Conservation (phyloP, 75 land plant species). For the Larix kaempferi region DNA sequence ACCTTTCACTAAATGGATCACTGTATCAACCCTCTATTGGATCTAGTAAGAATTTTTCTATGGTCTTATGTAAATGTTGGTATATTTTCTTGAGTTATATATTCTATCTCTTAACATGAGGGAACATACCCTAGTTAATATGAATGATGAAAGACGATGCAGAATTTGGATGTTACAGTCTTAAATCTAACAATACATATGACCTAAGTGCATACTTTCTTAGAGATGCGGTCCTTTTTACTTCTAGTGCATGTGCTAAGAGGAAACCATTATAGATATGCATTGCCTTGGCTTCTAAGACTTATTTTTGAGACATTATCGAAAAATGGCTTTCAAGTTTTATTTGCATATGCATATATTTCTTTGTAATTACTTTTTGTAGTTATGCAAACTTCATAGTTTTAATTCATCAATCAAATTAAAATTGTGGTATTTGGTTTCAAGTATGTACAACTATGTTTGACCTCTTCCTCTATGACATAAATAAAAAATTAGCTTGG, state of each 20-base stretch:
- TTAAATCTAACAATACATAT: not conserved
- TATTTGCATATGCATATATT: not conserved
- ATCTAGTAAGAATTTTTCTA: not conserved
- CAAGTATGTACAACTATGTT: not conserved
- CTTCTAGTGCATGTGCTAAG: not conserved
- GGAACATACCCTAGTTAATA: no score
- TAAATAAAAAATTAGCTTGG: not conserved
- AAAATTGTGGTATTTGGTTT: not conserved
- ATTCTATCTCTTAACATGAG: not conserved
- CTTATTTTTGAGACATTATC: not conserved
- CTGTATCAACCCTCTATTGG: slow-evolving; percentile 4
- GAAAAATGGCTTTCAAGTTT: not conserved
- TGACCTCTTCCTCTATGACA: not conserved
- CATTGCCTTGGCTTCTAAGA: not conserved
- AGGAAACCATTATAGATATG: not conserved
- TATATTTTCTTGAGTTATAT: not conserved
- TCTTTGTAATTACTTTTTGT: not conserved
- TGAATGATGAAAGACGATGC: not conserved
- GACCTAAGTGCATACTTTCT: no score
- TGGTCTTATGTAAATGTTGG: not conserved
- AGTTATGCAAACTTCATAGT: not conserved
- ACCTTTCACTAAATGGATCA: slow-evolving; percentile 19
- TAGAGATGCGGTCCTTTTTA: not conserved
- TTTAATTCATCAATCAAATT: not conserved
- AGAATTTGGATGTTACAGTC: not conserved